Evolutionary conservation across 2,329 filamentous ascomycete genomes (phyloP).

Genomic region (Xylaria sp.): DNA sequence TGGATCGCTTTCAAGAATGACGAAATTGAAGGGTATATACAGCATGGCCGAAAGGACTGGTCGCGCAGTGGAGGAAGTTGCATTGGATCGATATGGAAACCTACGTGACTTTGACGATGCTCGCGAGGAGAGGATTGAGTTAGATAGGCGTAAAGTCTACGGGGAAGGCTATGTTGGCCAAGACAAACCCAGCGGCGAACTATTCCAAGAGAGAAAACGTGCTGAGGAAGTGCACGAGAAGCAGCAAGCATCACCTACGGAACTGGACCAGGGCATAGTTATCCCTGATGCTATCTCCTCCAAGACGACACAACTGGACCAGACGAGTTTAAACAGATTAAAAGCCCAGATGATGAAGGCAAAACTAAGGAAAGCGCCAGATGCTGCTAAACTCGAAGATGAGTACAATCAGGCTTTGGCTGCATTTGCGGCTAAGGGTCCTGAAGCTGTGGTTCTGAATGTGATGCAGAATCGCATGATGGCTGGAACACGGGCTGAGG

Average conservation of each 20-base stretch:
- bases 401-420: slow-evolving; percentile 83
- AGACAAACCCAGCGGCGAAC: slow-evolving; percentile 85
- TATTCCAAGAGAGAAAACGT: slow-evolving; percentile 79
- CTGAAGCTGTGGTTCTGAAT: slow-evolving; percentile 80
- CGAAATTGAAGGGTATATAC: slow-evolving; percentile 88
- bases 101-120: slow-evolving; percentile 90
- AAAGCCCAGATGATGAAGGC: slow-evolving; percentile 97
- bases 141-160: slow-evolving; percentile 84
- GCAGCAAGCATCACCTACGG: slow-evolving; percentile 48
- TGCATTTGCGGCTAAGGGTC: slow-evolving; percentile 64
- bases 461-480: slow-evolving; percentile 92
- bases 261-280: slow-evolving; percentile 63
- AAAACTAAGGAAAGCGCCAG: slow-evolving; percentile 80
- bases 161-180: slow-evolving; percentile 86
- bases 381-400: slow-evolving; percentile 79
- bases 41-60: slow-evolving; percentile 78
- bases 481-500: slow-evolving; percentile 77
- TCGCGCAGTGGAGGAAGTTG: slow-evolving; percentile 81
- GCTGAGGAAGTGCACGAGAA: slow-evolving; percentile 60
- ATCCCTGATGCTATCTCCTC: slow-evolving; percentile 62
- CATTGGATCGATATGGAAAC: slow-evolving; percentile 81
- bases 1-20: slow-evolving; percentile 96
- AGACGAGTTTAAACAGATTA: slow-evolving; percentile 85
- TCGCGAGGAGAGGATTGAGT: slow-evolving; percentile 89
- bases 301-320: slow-evolving; percentile 69